phyloP scores from a whole-genome alignment of 1,139 yeast species.

The Taphrina pruni region DNA sequence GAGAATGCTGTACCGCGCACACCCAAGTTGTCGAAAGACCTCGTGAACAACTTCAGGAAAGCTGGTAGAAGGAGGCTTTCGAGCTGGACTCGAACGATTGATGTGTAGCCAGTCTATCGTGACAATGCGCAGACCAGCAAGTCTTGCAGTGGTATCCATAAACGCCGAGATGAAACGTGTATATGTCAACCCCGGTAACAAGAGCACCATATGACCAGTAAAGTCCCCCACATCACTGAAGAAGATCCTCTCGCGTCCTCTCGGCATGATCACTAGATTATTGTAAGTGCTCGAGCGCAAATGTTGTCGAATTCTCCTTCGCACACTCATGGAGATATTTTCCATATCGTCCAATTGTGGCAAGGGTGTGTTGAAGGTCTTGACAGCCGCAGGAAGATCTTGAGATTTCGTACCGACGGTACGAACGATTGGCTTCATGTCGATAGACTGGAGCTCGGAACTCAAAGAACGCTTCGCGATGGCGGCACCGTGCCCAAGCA shows the following conservation, averaged over 20 bases:
- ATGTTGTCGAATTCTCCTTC: background rate
- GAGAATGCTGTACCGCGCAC: slow-evolving; percentile 3
- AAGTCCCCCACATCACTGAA: slow-evolving; percentile 12
- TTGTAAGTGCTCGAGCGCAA: slow-evolving; percentile 1
- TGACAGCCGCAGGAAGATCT: background rate
- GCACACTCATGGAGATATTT: background rate
- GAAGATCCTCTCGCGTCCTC: background rate
- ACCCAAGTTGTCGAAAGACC: slow-evolving; percentile 1
- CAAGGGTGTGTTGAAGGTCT: background rate
- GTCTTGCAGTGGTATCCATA: slow-evolving; percentile 12
- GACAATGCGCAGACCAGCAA: slow-evolving; percentile 2
- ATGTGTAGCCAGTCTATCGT: background rate
- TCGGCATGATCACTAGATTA: background rate
- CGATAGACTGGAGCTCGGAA: slow-evolving; percentile 1
- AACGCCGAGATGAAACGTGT: slow-evolving; percentile 11
- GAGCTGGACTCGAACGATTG: background rate
- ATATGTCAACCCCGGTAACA: slow-evolving; percentile 15
- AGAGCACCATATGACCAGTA: background rate
- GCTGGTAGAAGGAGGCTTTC: background rate
- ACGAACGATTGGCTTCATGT: background rate
- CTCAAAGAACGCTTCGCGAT: background rate
- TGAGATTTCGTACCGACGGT: background rate
- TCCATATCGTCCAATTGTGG: background rate
- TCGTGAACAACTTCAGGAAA: slow-evolving; percentile 2
- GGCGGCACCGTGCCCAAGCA: slow-evolving; percentile 4